Evolutionary conservation across 202 grass and related monocot genomes (phyloP).

Genomic region (Carex sylvatica): DNA sequence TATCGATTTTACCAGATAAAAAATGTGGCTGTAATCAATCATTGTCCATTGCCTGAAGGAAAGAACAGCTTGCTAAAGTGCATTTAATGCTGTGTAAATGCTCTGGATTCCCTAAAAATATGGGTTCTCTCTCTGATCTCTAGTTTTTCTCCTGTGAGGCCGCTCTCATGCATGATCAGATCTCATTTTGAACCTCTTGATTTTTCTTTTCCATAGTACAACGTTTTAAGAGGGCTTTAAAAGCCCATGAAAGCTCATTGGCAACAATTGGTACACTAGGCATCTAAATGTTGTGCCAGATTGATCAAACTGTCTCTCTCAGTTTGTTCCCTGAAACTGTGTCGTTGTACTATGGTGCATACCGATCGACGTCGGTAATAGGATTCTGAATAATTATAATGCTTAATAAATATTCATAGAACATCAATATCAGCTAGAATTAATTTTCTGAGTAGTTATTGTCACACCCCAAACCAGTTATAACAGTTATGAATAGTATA

Average conservation of each 20-base stretch:
- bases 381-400: background rate
- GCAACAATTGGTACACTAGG: background rate
- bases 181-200: background rate
- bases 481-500: background rate
- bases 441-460: background rate
- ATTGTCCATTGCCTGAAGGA: background rate
- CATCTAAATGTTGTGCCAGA: conserved; percentile 3
- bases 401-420: background rate
- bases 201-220: background rate
- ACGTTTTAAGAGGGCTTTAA: conserved; percentile 5
- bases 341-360: background rate
- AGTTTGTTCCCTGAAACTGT: background rate
- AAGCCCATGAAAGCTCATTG: conserved; percentile 10
- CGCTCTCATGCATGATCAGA: conserved; percentile 15
- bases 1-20: background rate
- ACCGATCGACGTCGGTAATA: background rate
- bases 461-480: too few species aligned
- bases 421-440: conserved; percentile 10
- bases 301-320: conserved; percentile 7
- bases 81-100: background rate
- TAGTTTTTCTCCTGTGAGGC: conserved; percentile 3
- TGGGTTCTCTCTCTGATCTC: conserved; percentile 22
- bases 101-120: conserved; percentile 1
- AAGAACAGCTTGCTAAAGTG: background rate
- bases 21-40: conserved; percentile 13